Evolutionary conservation across 495 filamentous ascomycete genomes (phyloP), one percentile per base, ranked within the genome.

Genomic region (Glonium stellatum): DNA sequence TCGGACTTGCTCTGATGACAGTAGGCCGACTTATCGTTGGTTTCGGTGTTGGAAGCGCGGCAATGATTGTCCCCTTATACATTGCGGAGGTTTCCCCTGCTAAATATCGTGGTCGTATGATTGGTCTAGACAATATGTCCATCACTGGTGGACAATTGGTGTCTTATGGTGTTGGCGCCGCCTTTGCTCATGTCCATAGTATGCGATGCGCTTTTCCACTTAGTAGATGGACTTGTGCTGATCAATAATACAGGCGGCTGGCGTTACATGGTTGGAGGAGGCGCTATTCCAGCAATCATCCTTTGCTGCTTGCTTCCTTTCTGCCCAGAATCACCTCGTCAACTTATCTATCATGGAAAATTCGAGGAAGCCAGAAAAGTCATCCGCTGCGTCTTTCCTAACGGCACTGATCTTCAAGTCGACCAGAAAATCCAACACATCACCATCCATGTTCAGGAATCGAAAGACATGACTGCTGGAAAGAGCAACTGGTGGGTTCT

Each of bases 61-160:
- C 79, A 4, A 80, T 80, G 71, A 71, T 80, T 41, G 71, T 75
- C 19, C 75, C 62, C 1, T 41, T 67, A 1, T 71, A 79, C 53
- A 78, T 79, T 55, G 76, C 74, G 36, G 77, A 80, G 54, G 62
- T 80, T n/a, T 72, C 77, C 2, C 77, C 78, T 4, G 74, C 80
- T 11, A 74, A 75, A 57, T 77, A 77, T 57, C 77, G 80, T 25
- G 80, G 80, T 19, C 73, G 77, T 39, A 78, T 81, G 75, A 78
- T 83, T 41, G 79, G 73, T 0, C 71, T 83, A 19, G 76, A 83
- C 65, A 81, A 82, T 51, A 78, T 83, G 74, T 73, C 70, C 53
- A 76, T 83, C 50, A 81, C 79, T 0, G 75, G 75, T 23, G 80
- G 80, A 6, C 80, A 82, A 59, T 63, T 82, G 0, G 59, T 82